These are phyloP conservation scores for Penicillium argentinense DNA, from an alignment of 495 filamentous ascomycete species.

Conservation along the genomic window DNA sequence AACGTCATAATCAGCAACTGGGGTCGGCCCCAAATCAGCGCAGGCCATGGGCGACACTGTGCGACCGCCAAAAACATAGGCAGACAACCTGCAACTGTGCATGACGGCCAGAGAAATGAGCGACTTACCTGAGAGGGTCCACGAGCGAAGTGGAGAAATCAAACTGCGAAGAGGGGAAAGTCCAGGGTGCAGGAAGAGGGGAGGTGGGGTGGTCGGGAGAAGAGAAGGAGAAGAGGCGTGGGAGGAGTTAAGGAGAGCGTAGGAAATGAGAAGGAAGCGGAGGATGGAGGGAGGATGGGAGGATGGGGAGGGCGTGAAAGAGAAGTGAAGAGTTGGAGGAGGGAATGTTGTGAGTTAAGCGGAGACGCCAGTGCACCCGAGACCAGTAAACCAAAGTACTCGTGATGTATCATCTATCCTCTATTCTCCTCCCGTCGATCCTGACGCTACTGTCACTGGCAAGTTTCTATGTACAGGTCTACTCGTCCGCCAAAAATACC, in stretches of 20 bases:
- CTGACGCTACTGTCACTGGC: neutral
- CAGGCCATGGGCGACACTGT: neutral
- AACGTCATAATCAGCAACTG: constrained; percentile 10
- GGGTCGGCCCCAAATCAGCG: constrained; percentile 1
- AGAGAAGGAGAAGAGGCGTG: constrained; percentile 12
- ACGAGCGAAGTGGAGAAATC: constrained; percentile 32
- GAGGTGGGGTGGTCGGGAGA: constrained; percentile 17
- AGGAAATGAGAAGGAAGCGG: constrained; percentile 17
- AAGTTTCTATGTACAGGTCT: constrained; percentile 7
- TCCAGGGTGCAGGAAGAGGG: neutral
- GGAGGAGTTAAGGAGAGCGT: constrained; percentile 17
- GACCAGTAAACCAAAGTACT: too few relatives aligned
- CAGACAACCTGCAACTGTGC: neutral
- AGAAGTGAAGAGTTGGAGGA: constrained; percentile 23
- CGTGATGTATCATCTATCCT: neutral
- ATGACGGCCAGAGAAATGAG: neutral
- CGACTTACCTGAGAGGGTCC: constrained; percentile 24
- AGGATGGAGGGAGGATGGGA: too few relatives aligned
- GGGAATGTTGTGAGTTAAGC: constrained; percentile 26
- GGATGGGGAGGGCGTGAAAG: constrained; percentile 15
- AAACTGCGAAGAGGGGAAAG: constrained; percentile 17
- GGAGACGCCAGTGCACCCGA: constrained; percentile 21
- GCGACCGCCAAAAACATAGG: neutral
- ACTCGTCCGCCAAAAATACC: constrained; percentile 57
- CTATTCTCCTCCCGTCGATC: neutral